These are phyloP conservation scores for Globisporangium parvum DNA, from an alignment of 352 stramenopile genomes.

Conservation along the genomic window DNA sequence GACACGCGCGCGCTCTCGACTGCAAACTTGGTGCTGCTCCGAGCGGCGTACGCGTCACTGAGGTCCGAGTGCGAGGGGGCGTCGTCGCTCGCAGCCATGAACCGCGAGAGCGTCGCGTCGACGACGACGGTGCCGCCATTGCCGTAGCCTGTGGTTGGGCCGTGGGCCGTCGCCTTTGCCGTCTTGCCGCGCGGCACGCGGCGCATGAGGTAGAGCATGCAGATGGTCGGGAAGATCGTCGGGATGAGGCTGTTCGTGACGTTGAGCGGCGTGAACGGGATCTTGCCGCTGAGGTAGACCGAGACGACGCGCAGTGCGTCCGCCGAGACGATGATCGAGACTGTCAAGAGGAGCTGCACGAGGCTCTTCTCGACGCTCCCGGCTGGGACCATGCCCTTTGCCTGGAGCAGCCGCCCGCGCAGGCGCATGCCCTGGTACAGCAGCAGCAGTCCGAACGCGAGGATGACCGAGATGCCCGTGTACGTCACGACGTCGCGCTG, in stretches of 20 bases:
- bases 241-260: slow-evolving; percentile 35
- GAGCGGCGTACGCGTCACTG: slow-evolving; percentile 14
- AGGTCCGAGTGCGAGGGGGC: slow-evolving; percentile 7
- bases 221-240: slow-evolving; percentile 69
- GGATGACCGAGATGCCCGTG: slow-evolving; percentile 45
- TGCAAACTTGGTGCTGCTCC: slow-evolving; percentile 13
- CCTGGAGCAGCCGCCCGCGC: slow-evolving; percentile 61
- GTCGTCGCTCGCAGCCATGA: slow-evolving; percentile 33
- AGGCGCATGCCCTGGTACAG: slow-evolving; percentile 70
- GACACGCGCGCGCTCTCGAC: slow-evolving; percentile 14
- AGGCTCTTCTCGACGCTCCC: slow-evolving; percentile 73
- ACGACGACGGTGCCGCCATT: slow-evolving; percentile 6
- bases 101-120: slow-evolving; percentile 46
- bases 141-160: slow-evolving; percentile 11
- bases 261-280: slow-evolving; percentile 62
- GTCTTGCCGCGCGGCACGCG: slow-evolving; percentile 31
- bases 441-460: slow-evolving; percentile 64
- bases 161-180: background rate
- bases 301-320: slow-evolving; percentile 67
- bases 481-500: slow-evolving; percentile 53
- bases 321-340: slow-evolving; percentile 70
- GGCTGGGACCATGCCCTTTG: slow-evolving; percentile 57
- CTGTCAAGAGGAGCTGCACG: slow-evolving; percentile 75
- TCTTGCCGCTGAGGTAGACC: slow-evolving; percentile 36
- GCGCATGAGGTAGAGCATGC: slow-evolving; percentile 87